A percentile compares a stretch with the other conserved stretches of the same genome.
Conservation (phyloP, 176 grass and related monocot species). For the Phoenix dactylifera region DNA sequence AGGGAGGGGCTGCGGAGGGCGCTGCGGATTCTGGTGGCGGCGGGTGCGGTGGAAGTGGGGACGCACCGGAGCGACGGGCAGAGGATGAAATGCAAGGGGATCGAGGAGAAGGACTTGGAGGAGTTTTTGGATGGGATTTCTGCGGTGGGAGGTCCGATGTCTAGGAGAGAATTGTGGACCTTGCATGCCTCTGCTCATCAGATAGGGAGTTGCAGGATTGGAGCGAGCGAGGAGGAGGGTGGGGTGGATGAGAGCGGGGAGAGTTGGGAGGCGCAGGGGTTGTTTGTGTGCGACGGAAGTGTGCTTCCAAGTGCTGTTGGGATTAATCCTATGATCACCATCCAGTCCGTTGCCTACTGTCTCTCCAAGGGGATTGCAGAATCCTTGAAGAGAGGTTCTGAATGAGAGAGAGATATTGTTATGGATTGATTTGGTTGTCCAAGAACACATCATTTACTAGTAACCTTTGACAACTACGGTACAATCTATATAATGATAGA, state of each 20-base stretch:
- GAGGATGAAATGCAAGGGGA: conserved; percentile 41
- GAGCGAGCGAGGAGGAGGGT: conserved; percentile 31
- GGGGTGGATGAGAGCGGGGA: conserved; percentile 65
- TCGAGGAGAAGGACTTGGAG: conserved; percentile 41
- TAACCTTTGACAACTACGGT: too few relatives aligned
- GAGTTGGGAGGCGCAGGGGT: conserved; percentile 70
- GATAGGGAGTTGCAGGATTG: conserved; percentile 89
- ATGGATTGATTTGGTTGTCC: too few relatives aligned
- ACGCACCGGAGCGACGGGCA: conserved; percentile 89
- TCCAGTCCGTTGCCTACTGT: conserved; percentile 68
- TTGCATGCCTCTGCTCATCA: conserved; percentile 70
- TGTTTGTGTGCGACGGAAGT: conserved; percentile 80
- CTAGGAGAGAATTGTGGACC: conserved; percentile 30
- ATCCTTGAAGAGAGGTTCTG: conserved; percentile 15
- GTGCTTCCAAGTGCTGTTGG: conserved; percentile 58
- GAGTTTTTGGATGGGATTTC: conserved; percentile 57
- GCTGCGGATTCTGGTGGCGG: conserved; percentile 49
- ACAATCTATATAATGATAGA: too few relatives aligned
- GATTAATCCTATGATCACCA: conserved; percentile 94
- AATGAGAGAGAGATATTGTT: background rate
- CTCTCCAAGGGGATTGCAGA: conserved; percentile 56
- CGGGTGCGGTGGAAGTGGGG: conserved; percentile 66
- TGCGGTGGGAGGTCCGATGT: conserved; percentile 33
- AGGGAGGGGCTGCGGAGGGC: conserved; percentile 46
- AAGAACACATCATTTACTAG: too few relatives aligned